Conservation (phyloP, 352 stramenopile species). For the Phytopythium chamaehyphon region DNA sequence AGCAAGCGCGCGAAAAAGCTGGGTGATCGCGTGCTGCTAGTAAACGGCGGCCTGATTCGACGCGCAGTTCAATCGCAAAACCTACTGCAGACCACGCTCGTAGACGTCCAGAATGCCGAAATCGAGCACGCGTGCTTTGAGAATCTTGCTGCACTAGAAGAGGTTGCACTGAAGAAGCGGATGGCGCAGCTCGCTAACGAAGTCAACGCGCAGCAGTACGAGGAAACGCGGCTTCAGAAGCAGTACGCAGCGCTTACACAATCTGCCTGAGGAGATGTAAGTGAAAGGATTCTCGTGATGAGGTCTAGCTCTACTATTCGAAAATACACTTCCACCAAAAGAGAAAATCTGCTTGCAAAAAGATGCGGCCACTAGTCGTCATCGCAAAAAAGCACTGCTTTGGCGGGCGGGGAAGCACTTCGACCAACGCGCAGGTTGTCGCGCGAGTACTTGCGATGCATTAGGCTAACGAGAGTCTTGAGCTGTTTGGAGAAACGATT, state of each 20-base stretch:
- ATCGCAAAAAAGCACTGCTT: conserved; percentile 41
- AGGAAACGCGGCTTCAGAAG: conserved; percentile 81
- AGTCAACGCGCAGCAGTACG: conserved; percentile 67
- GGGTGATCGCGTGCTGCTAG: conserved; percentile 52
- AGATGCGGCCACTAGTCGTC: conserved; percentile 7
- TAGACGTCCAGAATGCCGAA: conserved; percentile 43
- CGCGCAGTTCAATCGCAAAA: conserved; percentile 37
- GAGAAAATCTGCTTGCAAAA: background rate
- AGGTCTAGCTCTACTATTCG: too few relatives aligned
- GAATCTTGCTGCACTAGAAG: conserved; percentile 52
- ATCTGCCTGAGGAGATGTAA: conserved; percentile 11
- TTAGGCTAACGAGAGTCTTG: conserved; percentile 81
- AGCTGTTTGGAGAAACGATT: conserved; percentile 30
- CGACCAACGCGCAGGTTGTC: conserved; percentile 70
- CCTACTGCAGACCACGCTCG: conserved; percentile 29
- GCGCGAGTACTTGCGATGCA: conserved; percentile 82
- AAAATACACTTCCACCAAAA: background rate
- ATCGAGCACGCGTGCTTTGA: conserved; percentile 74
- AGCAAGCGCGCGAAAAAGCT: conserved; percentile 72
- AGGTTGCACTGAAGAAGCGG: conserved; percentile 48
- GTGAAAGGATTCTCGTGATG: conserved; percentile 3
- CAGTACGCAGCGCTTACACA: conserved; percentile 50
- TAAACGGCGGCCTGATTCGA: conserved; percentile 58
- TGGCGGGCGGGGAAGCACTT: conserved; percentile 30
- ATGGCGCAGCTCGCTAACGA: conserved; percentile 64